phyloP scores from a whole-genome alignment of 495 filamentous ascomycete species.

The Xylaria acuta region DNA sequence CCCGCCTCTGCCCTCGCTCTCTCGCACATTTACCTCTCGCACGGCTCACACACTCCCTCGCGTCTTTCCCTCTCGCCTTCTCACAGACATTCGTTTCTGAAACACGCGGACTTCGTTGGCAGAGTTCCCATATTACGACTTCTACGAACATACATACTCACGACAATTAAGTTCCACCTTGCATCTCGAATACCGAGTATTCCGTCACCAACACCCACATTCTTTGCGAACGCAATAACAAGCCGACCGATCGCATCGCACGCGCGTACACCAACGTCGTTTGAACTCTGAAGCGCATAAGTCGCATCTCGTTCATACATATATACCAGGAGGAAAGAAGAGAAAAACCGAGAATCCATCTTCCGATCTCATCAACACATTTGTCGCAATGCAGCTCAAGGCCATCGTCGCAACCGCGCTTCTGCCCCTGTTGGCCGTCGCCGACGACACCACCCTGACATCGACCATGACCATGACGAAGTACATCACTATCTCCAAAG shows the following conservation, averaged over 20 bases:
- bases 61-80: conserved; percentile 10
- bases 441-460: conserved; percentile 51
- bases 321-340: conserved; percentile 14
- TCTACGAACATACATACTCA: conserved; percentile 23
- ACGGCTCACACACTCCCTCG: conserved; percentile 6
- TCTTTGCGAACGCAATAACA: conserved; percentile 13
- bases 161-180: neutral
- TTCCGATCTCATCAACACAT: conserved; percentile 22
- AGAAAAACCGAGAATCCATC: conserved; percentile 30
- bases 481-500: conserved; percentile 56
- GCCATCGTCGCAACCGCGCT: conserved; percentile 45
- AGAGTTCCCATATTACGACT: conserved; percentile 25
- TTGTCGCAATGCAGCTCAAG: conserved; percentile 48
- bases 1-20: neutral
- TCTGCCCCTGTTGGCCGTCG: conserved; percentile 51
- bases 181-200: conserved; percentile 25
- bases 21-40: conserved; percentile 18
- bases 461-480: conserved; percentile 59
- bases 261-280: conserved; percentile 2
- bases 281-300: conserved; percentile 16
- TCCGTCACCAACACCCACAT: conserved; percentile 14
- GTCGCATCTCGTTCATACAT: conserved; percentile 6
- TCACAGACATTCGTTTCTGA: conserved; percentile 25
- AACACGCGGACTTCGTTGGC: conserved; percentile 32
- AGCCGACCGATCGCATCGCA: conserved; percentile 12